These are phyloP conservation scores for Penicillium sclerotiorum DNA, from an alignment of 2,329 filamentous ascomycete species.

Conservation along the genomic window DNA sequence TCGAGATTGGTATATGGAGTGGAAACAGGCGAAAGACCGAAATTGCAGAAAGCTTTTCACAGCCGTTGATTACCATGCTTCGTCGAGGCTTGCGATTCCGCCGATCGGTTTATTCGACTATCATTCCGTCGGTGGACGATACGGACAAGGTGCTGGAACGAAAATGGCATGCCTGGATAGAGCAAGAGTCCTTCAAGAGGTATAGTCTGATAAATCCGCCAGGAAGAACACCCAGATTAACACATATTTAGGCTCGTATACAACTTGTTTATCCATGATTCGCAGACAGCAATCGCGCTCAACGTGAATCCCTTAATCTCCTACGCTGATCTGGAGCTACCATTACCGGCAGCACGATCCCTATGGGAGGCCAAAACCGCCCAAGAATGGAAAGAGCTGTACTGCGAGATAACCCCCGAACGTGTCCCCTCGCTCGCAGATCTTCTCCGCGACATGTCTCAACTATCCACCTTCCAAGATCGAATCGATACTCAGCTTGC, in stretches of 20 bases:
- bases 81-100: constrained; percentile 62
- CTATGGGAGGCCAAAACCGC: constrained; percentile 69
- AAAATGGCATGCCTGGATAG: constrained; percentile 68
- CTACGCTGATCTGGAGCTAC: constrained; percentile 68
- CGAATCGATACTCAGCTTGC: constrained; percentile 61
- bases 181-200: constrained; percentile 68
- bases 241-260: constrained; percentile 55
- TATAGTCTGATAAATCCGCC: constrained; percentile 22
- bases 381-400: constrained; percentile 65
- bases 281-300: constrained; percentile 68
- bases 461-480: constrained; percentile 53
- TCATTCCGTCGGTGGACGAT: constrained; percentile 58
- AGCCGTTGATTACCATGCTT: constrained; percentile 59
- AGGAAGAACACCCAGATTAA: constrained; percentile 3
- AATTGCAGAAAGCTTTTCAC: constrained; percentile 60
- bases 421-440: constrained; percentile 47
- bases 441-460: constrained; percentile 59
- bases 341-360: constrained; percentile 62
- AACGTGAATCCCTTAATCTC: constrained; percentile 67
- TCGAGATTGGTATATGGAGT: constrained; percentile 61
- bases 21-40: constrained; percentile 63
- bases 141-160: constrained; percentile 59
- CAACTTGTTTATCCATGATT: constrained; percentile 66
- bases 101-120: constrained; percentile 55
- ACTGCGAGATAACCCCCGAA: constrained; percentile 46